Percentiles rank a stretch among this genome's conserved stretches.
Evolutionary conservation across 1,284 basidiomycete species (phyloP).

Genomic region (Ganoderma resinaceum): DNA sequence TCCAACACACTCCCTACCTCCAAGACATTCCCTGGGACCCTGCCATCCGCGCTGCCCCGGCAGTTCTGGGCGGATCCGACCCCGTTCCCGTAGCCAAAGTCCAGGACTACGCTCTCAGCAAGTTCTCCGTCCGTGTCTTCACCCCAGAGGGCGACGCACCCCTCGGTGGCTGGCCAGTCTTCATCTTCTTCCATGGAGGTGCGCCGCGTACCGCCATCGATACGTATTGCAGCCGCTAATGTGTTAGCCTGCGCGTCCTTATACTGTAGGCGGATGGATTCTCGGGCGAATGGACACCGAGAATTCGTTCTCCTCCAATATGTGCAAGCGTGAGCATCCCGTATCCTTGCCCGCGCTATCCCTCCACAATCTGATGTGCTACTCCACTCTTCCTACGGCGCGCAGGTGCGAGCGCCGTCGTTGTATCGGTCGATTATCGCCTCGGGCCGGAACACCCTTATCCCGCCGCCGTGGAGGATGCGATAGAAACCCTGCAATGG

Average conservation of each 20-base stretch:
- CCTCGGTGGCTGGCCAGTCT: conserved; percentile 62
- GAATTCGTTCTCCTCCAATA: conserved; percentile 62
- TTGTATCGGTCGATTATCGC: conserved; percentile 76
- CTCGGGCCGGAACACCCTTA: conserved; percentile 79
- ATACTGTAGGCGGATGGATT: conserved; percentile 68
- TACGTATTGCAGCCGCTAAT: neutral
- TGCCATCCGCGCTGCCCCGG: conserved; percentile 56
- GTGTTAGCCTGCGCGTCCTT: neutral
- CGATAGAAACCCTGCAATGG: conserved; percentile 72
- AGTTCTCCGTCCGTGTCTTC: conserved; percentile 60
- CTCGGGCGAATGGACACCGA: conserved; percentile 67
- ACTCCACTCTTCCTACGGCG: neutral
- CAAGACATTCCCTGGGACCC: conserved; percentile 69
- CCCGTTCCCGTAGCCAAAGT: conserved; percentile 61
- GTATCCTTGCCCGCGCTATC: neutral
- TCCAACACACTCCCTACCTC: conserved; percentile 52
- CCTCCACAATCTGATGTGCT: neutral
- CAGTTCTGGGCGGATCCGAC: conserved; percentile 61
- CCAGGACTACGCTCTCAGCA: conserved; percentile 54
- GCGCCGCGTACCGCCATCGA: conserved; percentile 18
- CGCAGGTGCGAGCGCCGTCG: conserved; percentile 58
- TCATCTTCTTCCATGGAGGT: conserved; percentile 71
- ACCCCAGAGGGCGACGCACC: conserved; percentile 61
- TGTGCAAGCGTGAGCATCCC: conserved; percentile 55
- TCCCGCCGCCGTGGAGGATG: conserved; percentile 79